phyloP scores from a whole-genome alignment of 257 asterid species.

The Solanum pinnatisectum region DNA sequence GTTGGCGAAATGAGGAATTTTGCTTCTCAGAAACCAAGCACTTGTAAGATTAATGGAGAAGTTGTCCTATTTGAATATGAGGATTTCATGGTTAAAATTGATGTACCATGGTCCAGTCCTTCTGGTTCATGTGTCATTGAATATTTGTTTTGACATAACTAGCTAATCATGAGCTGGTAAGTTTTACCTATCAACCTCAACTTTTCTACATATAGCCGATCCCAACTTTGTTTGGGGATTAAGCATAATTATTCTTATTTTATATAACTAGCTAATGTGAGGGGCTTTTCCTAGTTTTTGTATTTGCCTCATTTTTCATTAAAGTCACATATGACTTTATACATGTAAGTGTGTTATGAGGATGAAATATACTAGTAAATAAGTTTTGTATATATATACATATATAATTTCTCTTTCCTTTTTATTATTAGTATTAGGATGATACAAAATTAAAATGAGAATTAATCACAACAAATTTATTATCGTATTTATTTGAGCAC shows the following conservation, averaged over 20 bases:
- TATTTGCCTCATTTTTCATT: neutral
- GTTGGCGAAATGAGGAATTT: conserved; percentile 62
- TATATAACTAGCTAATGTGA: neutral
- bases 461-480: neutral
- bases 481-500: neutral
- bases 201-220: neutral
- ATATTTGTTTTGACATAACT: conserved; percentile 37
- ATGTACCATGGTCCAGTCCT: conserved; percentile 54
- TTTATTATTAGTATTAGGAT: neutral
- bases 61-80: conserved; percentile 35
- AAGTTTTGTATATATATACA: neutral
- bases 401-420: neutral
- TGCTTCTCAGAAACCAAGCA: conserved; percentile 49
- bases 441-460: neutral
- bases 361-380: neutral
- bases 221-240: neutral
- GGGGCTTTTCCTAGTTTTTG: neutral
- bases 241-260: neutral
- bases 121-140: conserved; percentile 39
- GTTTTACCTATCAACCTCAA: neutral
- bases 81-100: conserved; percentile 29
- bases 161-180: neutral
- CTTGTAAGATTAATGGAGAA: conserved; percentile 35
- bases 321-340: neutral
- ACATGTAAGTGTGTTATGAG: neutral